Base-by-base conservation (phyloP, 2,329 filamentous ascomycete genomes). In the Fusarium pseudocircinatum region DNA sequence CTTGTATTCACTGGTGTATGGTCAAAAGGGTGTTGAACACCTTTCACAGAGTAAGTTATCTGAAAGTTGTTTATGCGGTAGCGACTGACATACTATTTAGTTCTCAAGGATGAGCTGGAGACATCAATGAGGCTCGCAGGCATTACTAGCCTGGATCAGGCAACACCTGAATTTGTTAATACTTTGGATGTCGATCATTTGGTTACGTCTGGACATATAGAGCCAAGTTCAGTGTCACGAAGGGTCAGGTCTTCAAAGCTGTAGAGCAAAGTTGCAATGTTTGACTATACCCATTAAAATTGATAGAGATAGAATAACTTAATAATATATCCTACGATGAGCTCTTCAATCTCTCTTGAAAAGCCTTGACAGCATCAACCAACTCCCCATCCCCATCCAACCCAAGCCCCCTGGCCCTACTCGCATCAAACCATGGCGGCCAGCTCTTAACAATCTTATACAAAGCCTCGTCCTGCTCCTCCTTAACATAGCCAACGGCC, bases 21-120 rank as follows among this genome's bases (percentile, higher is more conserved):
- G 87, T 10, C 85, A 88, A 73, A 85, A 85, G 62, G 87, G 87
- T 4, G 85, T 87, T 24, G 86, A 88, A 74, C 85, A 88, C 78
- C 80, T 88, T 65, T 85, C 88, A 60, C 85, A 87, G 67, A 88
- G 88, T 89, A 82, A 82, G 87, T 84, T 7, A 15, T 12, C 5
- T 14, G 0, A 7, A 2, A 14, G 1, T 4, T 16, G 2, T 28
- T 37, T 37, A 4, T 7, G 4, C 7, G 13, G 16, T 11, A 24
- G 6, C 4, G 8, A 8, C 61, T 70, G 18, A 74, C 47, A 9
- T 4, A n/a, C 2, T 10, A 1, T 9, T 1, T 26, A 79, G 78
- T 79, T 28, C 67, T 81, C 0, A 79, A 80, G 22, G 79, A 81
- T 37, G 78, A 81, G 43, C 68, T 81, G 0, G 79, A 80, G 26